Base-by-base conservation (phyloP, 2,329 filamentous ascomycete species). In the Hortaea werneckii region DNA sequence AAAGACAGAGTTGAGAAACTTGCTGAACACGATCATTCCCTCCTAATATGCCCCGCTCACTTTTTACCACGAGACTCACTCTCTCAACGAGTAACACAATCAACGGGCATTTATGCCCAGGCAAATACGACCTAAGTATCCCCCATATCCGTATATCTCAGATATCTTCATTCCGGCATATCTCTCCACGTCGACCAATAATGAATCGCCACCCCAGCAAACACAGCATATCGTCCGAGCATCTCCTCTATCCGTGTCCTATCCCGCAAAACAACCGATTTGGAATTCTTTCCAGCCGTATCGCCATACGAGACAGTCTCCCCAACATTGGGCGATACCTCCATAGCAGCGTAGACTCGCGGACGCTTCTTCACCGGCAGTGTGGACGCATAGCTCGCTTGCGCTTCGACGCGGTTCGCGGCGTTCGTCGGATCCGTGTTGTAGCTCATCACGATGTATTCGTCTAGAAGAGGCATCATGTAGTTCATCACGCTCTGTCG, bases 401-500 rank as follows among this genome's bases (percentile, higher is more conserved):
- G 48, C 12, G 10, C 35, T n/a, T 27, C 29, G 6, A 48, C 42
- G 9, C 39, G 39, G 13, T 32, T 35, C 9, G 42, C 46, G 1
- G 46, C 46, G 3, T 37, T 41, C 1, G 42, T 34, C 12, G 48
- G 43, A 29, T 42, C 39, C 1, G 48, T 48, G 12, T 50, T 41
- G 39, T 48, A 46, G 43, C 50, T 50, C 50, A 50, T 46, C 11
- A 52, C 42, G 6, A 52, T 42, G 30, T 50, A 52, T 11, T 52
- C 45, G 27, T 52, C 50, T 12, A 52, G 9, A 12, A 52, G 30
- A 12, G 42, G 42, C 50, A 52, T 52, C 11, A 52, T 44, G 30
- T 43, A 37, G 5, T 50, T 40, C 50, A 52, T 52, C n/a, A 52
- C 41, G 20, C 43, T 26, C 32, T n/a, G 8, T 35, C 32, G 32